A percentile compares a stretch with the other conserved stretches of the same genome.
Conservation (phyloP, 2,329 filamentous ascomycete species). For the Cytospora schulzeri region DNA sequence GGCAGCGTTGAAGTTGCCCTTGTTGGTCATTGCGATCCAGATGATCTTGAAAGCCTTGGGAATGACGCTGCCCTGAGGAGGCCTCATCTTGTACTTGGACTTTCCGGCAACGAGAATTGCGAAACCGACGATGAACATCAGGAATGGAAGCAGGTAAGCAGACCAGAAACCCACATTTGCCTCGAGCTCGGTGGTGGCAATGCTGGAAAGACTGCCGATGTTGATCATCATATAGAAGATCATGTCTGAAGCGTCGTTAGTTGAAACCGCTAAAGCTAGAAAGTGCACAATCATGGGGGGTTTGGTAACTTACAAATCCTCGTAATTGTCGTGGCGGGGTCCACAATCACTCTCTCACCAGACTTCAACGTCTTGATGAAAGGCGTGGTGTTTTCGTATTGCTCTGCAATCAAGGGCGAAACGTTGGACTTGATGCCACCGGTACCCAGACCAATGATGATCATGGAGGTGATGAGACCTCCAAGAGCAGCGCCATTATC, state of each 20-base stretch:
- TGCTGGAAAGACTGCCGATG: constrained; percentile 67
- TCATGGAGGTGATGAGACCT: constrained; percentile 25
- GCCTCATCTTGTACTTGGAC: constrained; percentile 54
- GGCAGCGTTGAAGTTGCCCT: constrained; percentile 67
- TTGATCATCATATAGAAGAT: constrained; percentile 76
- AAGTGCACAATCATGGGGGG: neutral
- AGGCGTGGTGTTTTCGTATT: constrained; percentile 58
- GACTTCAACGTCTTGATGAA: constrained; percentile 48
- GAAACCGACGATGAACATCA: constrained; percentile 65
- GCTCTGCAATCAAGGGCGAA: constrained; percentile 62
- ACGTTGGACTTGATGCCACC: constrained; percentile 66
- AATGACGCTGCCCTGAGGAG: constrained; percentile 63
- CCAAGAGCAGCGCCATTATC: constrained; percentile 26
- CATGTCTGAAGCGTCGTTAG: constrained; percentile 21
- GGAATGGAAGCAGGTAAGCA: constrained; percentile 59
- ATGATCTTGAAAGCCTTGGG: constrained; percentile 66
- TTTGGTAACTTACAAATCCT: constrained; percentile 38
- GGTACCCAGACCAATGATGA: constrained; percentile 30
- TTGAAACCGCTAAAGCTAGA: too few species aligned
- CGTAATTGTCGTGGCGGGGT: constrained; percentile 59
- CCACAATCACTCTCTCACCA: constrained; percentile 65
- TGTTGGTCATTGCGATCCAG: constrained; percentile 71
- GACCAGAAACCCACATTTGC: constrained; percentile 68
- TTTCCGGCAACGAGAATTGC: constrained; percentile 50
- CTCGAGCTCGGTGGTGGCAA: constrained; percentile 71